These are phyloP conservation scores for Wallemia ichthyophaga DNA, from an alignment of 1,284 basidiomycete genomes.

Conservation along the genomic window DNA sequence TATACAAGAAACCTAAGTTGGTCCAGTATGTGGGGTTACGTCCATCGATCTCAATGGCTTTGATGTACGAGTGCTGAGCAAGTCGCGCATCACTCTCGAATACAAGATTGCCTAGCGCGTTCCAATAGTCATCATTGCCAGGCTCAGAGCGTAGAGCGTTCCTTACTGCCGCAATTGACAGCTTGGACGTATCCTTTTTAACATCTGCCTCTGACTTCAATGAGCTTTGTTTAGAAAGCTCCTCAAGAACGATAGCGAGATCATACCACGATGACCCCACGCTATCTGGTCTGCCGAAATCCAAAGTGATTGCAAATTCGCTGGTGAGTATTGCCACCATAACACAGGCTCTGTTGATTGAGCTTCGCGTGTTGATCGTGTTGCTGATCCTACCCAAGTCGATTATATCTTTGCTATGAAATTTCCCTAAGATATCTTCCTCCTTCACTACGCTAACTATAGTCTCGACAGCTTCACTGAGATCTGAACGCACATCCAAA, in stretches of 20 bases:
- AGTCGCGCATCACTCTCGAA: slow-evolving; percentile 35
- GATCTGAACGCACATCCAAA: background rate
- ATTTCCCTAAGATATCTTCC: slow-evolving; percentile 1
- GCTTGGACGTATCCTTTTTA: slow-evolving; percentile 19
- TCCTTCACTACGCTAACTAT: background rate
- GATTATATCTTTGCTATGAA: slow-evolving; percentile 2
- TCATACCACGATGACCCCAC: slow-evolving; percentile 44
- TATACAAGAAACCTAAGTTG: slow-evolving; percentile 64
- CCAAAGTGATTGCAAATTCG: slow-evolving; percentile 38
- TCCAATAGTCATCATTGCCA: slow-evolving; percentile 49
- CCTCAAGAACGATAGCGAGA: slow-evolving; percentile 34
- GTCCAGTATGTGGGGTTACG: slow-evolving; percentile 56
- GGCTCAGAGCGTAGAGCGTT: slow-evolving; percentile 47
- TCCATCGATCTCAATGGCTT: slow-evolving; percentile 47
- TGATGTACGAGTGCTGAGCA: slow-evolving; percentile 77
- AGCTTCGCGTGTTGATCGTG: background rate
- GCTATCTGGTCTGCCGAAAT: slow-evolving; percentile 26
- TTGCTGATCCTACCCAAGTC: background rate
- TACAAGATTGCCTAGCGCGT: slow-evolving; percentile 39
- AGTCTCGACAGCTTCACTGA: background rate
- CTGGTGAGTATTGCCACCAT: slow-evolving; percentile 34
- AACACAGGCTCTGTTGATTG: background rate
- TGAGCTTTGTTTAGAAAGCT: slow-evolving; percentile 17
- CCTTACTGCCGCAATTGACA: slow-evolving; percentile 33
- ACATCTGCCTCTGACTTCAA: slow-evolving; percentile 9